Conservation (phyloP, 164 flowering plant species). For the Santalum album region DNA sequence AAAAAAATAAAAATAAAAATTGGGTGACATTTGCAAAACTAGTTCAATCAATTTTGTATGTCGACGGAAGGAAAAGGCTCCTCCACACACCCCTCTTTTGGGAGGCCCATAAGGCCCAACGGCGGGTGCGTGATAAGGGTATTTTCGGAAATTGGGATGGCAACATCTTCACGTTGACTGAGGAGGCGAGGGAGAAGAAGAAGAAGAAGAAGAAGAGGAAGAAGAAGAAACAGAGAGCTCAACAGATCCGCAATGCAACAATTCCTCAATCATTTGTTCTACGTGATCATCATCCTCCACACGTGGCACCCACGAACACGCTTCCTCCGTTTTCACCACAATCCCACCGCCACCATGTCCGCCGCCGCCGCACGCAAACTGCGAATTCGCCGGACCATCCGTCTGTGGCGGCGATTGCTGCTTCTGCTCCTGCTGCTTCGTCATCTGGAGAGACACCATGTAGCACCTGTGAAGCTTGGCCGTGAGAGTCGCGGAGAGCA, state of each 20-base stretch:
- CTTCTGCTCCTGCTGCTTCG: slow-evolving; percentile 24
- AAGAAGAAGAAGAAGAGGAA: too few species aligned
- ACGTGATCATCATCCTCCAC: slow-evolving; percentile 56
- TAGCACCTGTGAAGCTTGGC: slow-evolving; percentile 74
- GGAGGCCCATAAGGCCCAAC: too few species aligned
- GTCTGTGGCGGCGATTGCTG: too few species aligned
- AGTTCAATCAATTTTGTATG: too few species aligned
- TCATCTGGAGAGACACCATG: slow-evolving; percentile 69
- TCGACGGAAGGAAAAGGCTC: too few species aligned
- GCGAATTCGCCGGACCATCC: neutral
- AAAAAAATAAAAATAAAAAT: too few species aligned
- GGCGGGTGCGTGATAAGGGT: too few species aligned
- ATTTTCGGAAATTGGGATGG: too few species aligned
- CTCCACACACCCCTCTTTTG: too few species aligned
- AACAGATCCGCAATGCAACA: slow-evolving; percentile 48
- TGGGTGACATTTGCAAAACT: too few species aligned
- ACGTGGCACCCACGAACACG: slow-evolving; percentile 8
- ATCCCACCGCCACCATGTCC: slow-evolving; percentile 11
- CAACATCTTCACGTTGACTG: too few species aligned
- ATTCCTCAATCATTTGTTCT: slow-evolving; percentile 68
- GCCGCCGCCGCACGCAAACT: neutral
- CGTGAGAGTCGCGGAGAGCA: slow-evolving; percentile 63
- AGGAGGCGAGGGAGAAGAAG: too few species aligned
- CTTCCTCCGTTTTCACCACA: slow-evolving; percentile 6
- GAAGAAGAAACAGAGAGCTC: slow-evolving; percentile 42